Base-by-base conservation (phyloP, 805 yeast species). In the Sungouiella thailandica region DNA sequence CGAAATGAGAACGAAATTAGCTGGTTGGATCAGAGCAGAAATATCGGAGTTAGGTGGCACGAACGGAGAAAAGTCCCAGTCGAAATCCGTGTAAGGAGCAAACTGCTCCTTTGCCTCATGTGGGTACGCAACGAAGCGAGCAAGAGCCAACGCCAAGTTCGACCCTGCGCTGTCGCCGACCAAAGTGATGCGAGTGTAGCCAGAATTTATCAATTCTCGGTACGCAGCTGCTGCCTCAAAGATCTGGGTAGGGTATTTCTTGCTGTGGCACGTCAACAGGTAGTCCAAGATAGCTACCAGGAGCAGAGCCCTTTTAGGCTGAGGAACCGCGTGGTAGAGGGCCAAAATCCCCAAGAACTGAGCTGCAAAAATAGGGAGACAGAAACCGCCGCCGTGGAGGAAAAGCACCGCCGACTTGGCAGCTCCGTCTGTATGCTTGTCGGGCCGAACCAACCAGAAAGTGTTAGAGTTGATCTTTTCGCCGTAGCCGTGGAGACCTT, bases 331-430 rank as follows among this genome's bases (percentile, higher is more conserved):
- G 20, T 46, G 40, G 36, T 49, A 47, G 15, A 53, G 40, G 6
- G 50, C 56, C 28, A 49, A 29, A 18, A 52, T 41, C n/a, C 53
- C 54, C n/a, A 46, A 29, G 15, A 53, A 43, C 29, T 53, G 58
- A 3, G 57, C 27, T 12, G 41, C 55, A 23, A 54, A 49, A 6
- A 50, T 29, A 26, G 39, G 41, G 29, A 53, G 36, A 22, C 46
- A 44, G 39, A 41, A 53, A 3, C 59, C 59, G 6, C 59, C 59
- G 5, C 59, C 59, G 35, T 54, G 59, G 17, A 47, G 37, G 34
- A 41, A 54, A 20, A 53, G 37, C 7, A 52, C 48, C 19, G 46
- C 48, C 9, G 43, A 43, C 23, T 44, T 45, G 22, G 22, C 7
- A 7, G 9, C 7, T 7, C 22, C 22, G 8, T 19, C 22, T 7